These are phyloP conservation scores for Solanum aculeatissimum DNA, from an alignment of 305 asterid species.

Conservation along the genomic window DNA sequence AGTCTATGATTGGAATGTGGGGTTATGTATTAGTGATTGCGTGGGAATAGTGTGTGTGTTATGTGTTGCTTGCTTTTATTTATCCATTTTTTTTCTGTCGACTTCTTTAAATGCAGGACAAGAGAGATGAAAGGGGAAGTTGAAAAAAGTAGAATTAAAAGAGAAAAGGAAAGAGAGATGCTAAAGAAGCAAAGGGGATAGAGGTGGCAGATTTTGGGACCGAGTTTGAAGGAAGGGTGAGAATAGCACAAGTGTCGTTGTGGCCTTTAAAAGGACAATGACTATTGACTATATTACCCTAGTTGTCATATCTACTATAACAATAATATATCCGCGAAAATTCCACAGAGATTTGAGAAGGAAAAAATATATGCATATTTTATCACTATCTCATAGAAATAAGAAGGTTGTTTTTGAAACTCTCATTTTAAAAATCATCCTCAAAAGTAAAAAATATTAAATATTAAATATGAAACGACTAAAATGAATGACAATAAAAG, in stretches of 20 bases:
- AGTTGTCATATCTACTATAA: neutral
- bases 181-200: neutral
- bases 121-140: neutral
- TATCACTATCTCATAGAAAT: too few species aligned
- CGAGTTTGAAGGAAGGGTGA: neutral
- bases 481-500: too few species aligned
- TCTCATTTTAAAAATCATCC: too few species aligned
- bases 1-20: neutral
- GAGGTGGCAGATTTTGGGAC: neutral
- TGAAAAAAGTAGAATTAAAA: neutral
- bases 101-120: neutral
- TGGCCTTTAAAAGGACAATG: neutral
- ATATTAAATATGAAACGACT: too few species aligned
- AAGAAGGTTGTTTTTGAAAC: too few species aligned
- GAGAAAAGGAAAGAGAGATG: neutral
- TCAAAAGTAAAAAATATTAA: too few species aligned
- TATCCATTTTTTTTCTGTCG: neutral
- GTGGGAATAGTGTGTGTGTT: neutral
- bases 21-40: neutral
- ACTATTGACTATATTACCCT: neutral
- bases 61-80: neutral
- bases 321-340: too few species aligned
- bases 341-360: too few species aligned
- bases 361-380: too few species aligned
- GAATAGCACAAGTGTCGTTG: neutral